Conservation (phyloP, 345 rosid genomes). For the Psidium guajava region DNA sequence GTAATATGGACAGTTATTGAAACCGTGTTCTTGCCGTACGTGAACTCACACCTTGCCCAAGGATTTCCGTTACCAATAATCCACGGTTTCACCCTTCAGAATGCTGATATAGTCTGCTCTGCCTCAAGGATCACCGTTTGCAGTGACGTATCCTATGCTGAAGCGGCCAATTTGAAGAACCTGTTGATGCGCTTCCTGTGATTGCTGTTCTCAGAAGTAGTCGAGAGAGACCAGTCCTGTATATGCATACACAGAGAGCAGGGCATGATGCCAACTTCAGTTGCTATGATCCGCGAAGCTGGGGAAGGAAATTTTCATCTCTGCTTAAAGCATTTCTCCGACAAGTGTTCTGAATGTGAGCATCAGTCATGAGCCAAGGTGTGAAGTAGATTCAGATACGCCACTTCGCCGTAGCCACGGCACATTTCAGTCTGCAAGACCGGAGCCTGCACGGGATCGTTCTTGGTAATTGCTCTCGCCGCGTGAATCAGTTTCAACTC, state of each 20-base stretch:
- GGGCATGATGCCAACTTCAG: not conserved
- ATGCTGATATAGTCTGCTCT: slow-evolving; percentile 48
- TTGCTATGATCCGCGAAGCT: not conserved
- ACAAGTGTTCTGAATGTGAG: not conserved
- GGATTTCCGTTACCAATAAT: slow-evolving; percentile 88
- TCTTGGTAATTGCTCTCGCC: not conserved
- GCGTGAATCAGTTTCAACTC: not conserved
- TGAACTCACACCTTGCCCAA: slow-evolving; percentile 53
- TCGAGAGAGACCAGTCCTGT: not conserved
- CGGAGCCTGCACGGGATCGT: not conserved
- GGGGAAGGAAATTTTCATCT: not conserved
- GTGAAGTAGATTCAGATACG: not conserved
- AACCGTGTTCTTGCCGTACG: slow-evolving; percentile 76
- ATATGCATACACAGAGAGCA: not conserved
- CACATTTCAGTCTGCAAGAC: not conserved
- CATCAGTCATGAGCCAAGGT: not conserved
- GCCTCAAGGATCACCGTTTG: slow-evolving; percentile 52
- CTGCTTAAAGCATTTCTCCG: not conserved
- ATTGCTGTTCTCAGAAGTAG: not conserved
- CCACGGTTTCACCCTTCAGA: slow-evolving; percentile 67
- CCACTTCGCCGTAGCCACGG: not conserved
- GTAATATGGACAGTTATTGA: slow-evolving; percentile 78
- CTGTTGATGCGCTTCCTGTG: not conserved
- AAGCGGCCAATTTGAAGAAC: slow-evolving; percentile 6
- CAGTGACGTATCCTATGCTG: slow-evolving; percentile 46